Percentiles rank a stretch among this genome's conserved stretches.
phyloP scores from a whole-genome alignment of 2,329 filamentous ascomycete genomes.

The Ascochyta rabiei region DNA sequence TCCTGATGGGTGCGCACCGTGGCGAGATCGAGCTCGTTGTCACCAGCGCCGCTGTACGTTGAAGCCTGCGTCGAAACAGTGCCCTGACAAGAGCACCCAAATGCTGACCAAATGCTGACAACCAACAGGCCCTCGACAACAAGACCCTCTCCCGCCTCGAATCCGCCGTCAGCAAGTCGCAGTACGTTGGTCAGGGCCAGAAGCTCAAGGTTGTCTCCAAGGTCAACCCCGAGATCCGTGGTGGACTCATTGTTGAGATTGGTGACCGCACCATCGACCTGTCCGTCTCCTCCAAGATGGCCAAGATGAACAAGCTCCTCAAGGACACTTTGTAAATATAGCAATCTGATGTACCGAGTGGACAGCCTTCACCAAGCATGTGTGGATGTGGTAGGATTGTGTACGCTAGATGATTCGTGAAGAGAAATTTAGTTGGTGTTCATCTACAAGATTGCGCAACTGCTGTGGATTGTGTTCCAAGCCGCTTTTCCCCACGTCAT shows the following conservation, averaged over 20 bases:
- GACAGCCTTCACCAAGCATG: constrained; percentile 12
- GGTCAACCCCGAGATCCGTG: constrained; percentile 93
- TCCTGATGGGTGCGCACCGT: constrained; percentile 84
- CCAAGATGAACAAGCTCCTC: constrained; percentile 99
- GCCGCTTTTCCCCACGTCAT: background rate
- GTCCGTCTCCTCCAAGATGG: constrained; percentile 90
- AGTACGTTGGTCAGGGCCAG: constrained; percentile 88
- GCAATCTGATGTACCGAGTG: constrained; percentile 20
- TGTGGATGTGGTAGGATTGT: constrained; percentile 32
- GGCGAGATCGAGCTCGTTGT: constrained; percentile 94
- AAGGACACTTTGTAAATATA: constrained; percentile 89
- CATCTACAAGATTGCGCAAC: constrained; percentile 6
- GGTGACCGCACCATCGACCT: constrained; percentile 98
- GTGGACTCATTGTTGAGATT: constrained; percentile 93
- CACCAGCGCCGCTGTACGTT: constrained; percentile 83
- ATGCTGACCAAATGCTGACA: constrained; percentile 28
- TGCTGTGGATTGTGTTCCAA: background rate
- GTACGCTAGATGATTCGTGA: constrained; percentile 45
- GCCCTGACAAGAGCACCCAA: background rate
- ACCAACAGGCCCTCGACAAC: constrained; percentile 76
- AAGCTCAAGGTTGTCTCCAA: constrained; percentile 97
- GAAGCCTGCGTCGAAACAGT: background rate
- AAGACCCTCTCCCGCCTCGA: constrained; percentile 87
- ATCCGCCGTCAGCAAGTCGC: constrained; percentile 84
- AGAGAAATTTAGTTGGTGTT: constrained; percentile 30